These are phyloP conservation scores for Parafenestella ontariensis DNA, from an alignment of 2,329 filamentous ascomycete species.

Conservation along the genomic window DNA sequence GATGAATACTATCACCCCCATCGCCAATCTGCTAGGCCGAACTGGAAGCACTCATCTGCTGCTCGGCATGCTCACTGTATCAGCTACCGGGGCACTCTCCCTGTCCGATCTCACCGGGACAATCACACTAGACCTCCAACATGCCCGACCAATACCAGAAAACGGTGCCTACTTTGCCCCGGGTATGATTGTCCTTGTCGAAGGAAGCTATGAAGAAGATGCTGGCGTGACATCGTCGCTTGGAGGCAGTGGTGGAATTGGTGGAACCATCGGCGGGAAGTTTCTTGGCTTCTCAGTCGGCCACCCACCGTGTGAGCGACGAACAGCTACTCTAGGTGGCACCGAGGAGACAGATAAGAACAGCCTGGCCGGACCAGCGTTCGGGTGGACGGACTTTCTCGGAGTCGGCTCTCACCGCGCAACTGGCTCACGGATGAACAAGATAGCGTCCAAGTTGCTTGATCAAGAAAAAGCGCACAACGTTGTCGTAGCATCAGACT, in stretches of 20 bases:
- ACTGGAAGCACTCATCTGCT: slow-evolving; percentile 86
- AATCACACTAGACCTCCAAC: slow-evolving; percentile 81
- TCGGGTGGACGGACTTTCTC: slow-evolving; percentile 97
- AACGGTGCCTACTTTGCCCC: slow-evolving; percentile 91
- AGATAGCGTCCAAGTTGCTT: slow-evolving; percentile 74
- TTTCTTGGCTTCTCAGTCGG: slow-evolving; percentile 92
- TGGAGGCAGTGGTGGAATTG: slow-evolving; percentile 80
- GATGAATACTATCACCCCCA: slow-evolving; percentile 87
- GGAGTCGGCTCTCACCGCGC: slow-evolving; percentile 90
- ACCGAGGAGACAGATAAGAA: slow-evolving; percentile 56
- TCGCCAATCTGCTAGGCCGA: slow-evolving; percentile 76
- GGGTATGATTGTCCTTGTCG: slow-evolving; percentile 94
- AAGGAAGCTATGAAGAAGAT: slow-evolving; percentile 96
- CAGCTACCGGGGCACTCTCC: slow-evolving; percentile 81
- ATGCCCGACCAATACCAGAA: slow-evolving; percentile 81
- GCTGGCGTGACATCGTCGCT: slow-evolving; percentile 64
- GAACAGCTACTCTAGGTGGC: slow-evolving; percentile 78
- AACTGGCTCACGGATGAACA: slow-evolving; percentile 81
- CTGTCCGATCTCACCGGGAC: slow-evolving; percentile 88
- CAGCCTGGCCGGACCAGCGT: slow-evolving; percentile 54
- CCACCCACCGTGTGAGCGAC: slow-evolving; percentile 87
- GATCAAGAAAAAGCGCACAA: slow-evolving; percentile 51
- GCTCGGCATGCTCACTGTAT: slow-evolving; percentile 79
- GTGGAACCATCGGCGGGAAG: slow-evolving; percentile 88
- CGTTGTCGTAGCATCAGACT: slow-evolving; percentile 81